phyloP scores from a whole-genome alignment of 805 yeast species.

The Schwanniomyces sp. region DNA sequence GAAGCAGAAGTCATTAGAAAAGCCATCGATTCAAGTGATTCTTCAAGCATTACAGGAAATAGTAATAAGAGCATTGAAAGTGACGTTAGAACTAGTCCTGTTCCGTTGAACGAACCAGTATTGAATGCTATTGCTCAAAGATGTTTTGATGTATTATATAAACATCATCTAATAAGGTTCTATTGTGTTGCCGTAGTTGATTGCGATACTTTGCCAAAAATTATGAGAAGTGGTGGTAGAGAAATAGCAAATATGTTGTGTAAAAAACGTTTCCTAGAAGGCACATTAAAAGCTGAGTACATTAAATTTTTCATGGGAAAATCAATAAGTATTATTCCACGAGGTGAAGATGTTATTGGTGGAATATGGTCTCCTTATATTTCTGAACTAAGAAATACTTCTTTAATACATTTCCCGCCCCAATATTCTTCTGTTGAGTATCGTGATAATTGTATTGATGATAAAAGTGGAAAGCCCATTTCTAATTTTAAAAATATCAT shows the following conservation, averaged over 20 bases:
- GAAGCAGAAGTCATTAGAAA: conserved; percentile 59
- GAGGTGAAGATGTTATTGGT: conserved; percentile 73
- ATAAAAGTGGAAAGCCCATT: conserved; percentile 69
- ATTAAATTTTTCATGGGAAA: conserved; percentile 74
- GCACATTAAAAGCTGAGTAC: conserved; percentile 74
- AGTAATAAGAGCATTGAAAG: conserved; percentile 16
- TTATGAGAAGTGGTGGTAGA: conserved; percentile 78
- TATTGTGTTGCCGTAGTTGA: conserved; percentile 81
- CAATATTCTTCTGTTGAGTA: conserved; percentile 84
- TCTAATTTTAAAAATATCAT: conserved; percentile 70
- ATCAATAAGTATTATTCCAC: conserved; percentile 64
- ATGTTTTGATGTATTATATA: conserved; percentile 43
- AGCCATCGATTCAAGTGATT: conserved; percentile 23
- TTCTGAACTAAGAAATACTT: conserved; percentile 61
- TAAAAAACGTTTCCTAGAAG: conserved; percentile 73
- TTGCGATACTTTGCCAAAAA: conserved; percentile 79
- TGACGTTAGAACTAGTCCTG: conserved; percentile 27
- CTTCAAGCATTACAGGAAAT: conserved; percentile 8
- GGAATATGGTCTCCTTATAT: conserved; percentile 84
- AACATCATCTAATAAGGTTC: conserved; percentile 68
- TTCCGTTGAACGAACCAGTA: conserved; percentile 43
- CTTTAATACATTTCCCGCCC: conserved; percentile 61
- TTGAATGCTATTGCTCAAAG: conserved; percentile 43
- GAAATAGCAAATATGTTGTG: conserved; percentile 92
- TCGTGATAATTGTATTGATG: conserved; percentile 74